phyloP scores from a whole-genome alignment of 208 protist species.

The Acanthamoeba lenticulata region DNA sequence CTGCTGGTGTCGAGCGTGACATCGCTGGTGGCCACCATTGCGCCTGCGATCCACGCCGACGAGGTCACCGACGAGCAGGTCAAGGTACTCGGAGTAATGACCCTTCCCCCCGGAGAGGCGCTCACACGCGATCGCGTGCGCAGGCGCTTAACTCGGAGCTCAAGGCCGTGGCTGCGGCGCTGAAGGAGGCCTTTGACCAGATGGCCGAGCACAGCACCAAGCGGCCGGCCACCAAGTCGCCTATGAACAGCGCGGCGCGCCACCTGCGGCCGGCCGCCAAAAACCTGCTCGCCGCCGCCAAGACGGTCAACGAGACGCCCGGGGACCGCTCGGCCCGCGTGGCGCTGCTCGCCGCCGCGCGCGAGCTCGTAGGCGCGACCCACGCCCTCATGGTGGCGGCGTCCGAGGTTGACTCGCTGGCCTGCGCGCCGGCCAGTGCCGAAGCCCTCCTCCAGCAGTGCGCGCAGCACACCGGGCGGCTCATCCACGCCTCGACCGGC shows the following conservation, averaged over 20 bases:
- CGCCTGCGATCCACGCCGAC: not conserved
- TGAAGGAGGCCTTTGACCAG: constrained; percentile 4
- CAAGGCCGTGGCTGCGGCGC: not conserved
- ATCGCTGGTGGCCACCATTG: not conserved
- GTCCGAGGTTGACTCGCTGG: not conserved
- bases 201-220: not conserved
- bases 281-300: not conserved
- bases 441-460: constrained; percentile 3
- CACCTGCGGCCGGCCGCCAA: not conserved
- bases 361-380: not conserved
- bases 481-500: not conserved
- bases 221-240: not conserved
- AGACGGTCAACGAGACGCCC: not conserved
- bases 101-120: no score
- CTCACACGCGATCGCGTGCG: no score
- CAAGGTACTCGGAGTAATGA: no score
- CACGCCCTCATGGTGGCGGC: not conserved
- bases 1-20: not conserved
- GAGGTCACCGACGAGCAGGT: not conserved
- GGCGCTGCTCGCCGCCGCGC: not conserved
- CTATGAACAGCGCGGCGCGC: not conserved
- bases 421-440: not conserved
- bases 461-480: not conserved
- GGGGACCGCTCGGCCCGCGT: not conserved
- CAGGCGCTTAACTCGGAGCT: constrained; percentile 3